Percentiles rank a stretch among this genome's conserved stretches.
These are phyloP conservation scores for Metschnikowia santaceciliae DNA, from an alignment of 805 yeast genomes.

Conservation along the genomic window DNA sequence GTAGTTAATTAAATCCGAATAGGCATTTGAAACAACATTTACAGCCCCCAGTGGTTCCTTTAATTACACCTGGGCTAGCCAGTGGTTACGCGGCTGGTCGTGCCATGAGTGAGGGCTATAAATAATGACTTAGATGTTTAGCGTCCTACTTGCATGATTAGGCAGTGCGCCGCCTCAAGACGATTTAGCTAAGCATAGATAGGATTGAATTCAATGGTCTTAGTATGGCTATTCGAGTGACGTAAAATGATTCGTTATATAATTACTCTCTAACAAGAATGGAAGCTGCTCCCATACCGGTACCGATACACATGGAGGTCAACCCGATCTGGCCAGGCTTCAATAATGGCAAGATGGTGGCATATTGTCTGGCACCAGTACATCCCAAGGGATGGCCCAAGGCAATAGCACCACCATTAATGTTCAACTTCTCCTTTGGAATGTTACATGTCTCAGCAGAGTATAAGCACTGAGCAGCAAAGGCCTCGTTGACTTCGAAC, in stretches of 20 bases:
- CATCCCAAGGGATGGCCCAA: slow-evolving; percentile 79
- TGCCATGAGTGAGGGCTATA: no score
- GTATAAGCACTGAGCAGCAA: slow-evolving; percentile 90
- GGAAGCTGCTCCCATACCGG: slow-evolving; percentile 98
- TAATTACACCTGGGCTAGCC: no score
- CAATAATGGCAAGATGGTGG: slow-evolving; percentile 81
- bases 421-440: slow-evolving; percentile 49
- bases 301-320: slow-evolving; percentile 95
- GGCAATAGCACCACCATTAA: slow-evolving; percentile 96
- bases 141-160: no score
- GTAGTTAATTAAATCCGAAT: no score
- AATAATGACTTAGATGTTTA: no score
- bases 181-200: no score
- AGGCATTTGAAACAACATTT: no score
- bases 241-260: neutral
- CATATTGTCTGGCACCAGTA: slow-evolving; percentile 83
- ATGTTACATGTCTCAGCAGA: slow-evolving; percentile 64
- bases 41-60: no score
- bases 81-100: no score
- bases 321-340: slow-evolving; percentile 80
- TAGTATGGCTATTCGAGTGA: neutral
- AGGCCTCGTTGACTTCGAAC: slow-evolving; percentile 93
- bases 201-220: no score
- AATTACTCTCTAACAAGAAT: slow-evolving; percentile 71
- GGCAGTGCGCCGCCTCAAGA: no score